Conservation (phyloP, 441 rosid species). For the Breynia disticha region DNA sequence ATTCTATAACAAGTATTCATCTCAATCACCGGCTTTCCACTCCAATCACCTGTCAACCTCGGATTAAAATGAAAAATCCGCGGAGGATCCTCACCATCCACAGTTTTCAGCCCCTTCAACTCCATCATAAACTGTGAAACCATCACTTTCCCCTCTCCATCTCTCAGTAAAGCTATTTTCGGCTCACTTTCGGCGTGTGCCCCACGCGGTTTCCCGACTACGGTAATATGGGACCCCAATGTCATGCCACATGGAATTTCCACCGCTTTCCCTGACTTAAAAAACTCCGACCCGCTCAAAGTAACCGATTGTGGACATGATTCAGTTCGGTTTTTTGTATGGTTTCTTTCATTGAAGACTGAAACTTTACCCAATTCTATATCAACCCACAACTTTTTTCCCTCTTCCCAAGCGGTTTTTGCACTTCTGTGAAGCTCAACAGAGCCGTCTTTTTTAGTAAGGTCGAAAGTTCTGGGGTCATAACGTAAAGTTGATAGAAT, state of each 20-base stretch:
- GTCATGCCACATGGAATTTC: slow-evolving; percentile 85
- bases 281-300: slow-evolving; percentile 55
- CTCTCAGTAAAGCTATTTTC: slow-evolving; percentile 39
- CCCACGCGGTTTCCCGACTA: slow-evolving; percentile 68
- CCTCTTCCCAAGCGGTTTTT: slow-evolving; percentile 64
- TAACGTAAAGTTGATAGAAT: slow-evolving; percentile 46
- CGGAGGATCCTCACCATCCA: slow-evolving; percentile 93
- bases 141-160: slow-evolving; percentile 41
- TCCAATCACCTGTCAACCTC: slow-evolving; percentile 90
- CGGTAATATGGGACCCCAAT: slow-evolving; percentile 73
- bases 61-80: slow-evolving; percentile 88
- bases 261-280: slow-evolving; percentile 32
- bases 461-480: slow-evolving; percentile 40
- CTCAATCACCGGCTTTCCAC: slow-evolving; percentile 87
- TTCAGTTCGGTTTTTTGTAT: slow-evolving; percentile 29
- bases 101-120: slow-evolving; percentile 73
- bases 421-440: slow-evolving; percentile 73
- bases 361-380: slow-evolving; percentile 37
- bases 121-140: slow-evolving; percentile 90
- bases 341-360: slow-evolving; percentile 11
- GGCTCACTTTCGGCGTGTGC: slow-evolving; percentile 64
- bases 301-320: slow-evolving; percentile 55
- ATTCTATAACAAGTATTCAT: slow-evolving; percentile 90
- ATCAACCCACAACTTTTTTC: slow-evolving; percentile 64
- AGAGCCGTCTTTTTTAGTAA: slow-evolving; percentile 42